A percentile compares a stretch with the other conserved stretches of the same genome.
Evolutionary conservation across 768 basidiomycete species (phyloP).

Genomic region (Russula sp.): DNA sequence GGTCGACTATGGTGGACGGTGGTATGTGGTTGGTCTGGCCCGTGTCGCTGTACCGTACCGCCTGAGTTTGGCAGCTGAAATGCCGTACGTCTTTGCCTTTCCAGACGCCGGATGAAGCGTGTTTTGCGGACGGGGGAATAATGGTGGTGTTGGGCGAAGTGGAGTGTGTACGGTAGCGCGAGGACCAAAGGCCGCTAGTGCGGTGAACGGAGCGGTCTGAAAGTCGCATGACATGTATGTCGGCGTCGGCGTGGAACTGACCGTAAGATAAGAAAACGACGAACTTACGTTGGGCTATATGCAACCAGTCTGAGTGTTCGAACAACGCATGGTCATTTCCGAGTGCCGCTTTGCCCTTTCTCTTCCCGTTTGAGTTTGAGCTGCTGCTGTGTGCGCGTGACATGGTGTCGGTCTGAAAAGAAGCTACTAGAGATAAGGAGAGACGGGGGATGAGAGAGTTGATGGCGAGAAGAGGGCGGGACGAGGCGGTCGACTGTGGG

Average conservation of each 20-base stretch:
- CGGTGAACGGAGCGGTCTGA: conserved; percentile 15
- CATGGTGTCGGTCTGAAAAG: conserved; percentile 10
- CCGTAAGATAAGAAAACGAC: neutral
- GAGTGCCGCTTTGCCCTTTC: conserved; percentile 26
- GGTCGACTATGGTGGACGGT: conserved; percentile 18
- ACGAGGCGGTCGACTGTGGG: conserved; percentile 19
- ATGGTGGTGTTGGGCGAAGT: neutral
- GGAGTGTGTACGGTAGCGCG: neutral
- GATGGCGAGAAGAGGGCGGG: conserved; percentile 17
- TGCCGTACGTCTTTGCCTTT: conserved; percentile 13
- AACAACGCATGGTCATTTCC: conserved; percentile 20
- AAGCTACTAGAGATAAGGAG: neutral
- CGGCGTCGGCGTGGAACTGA: conserved; percentile 1
- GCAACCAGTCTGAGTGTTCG: conserved; percentile 26
- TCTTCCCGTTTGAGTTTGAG: conserved; percentile 26
- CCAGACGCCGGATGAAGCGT: conserved; percentile 5
- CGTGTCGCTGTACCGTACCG: conserved; percentile 12
- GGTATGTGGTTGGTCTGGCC: conserved; percentile 3
- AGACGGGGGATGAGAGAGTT: conserved; percentile 9
- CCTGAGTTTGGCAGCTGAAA: conserved; percentile 11
- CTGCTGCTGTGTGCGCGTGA: conserved; percentile 5
- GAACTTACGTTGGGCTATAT: conserved; percentile 24
- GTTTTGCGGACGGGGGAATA: neutral
- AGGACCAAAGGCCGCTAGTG: conserved; percentile 1
- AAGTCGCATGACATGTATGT: neutral